Evolutionary conservation across 225 moss, liverwort and hornwort genomes (phyloP).

Genomic region (Straminergon stramineum): DNA sequence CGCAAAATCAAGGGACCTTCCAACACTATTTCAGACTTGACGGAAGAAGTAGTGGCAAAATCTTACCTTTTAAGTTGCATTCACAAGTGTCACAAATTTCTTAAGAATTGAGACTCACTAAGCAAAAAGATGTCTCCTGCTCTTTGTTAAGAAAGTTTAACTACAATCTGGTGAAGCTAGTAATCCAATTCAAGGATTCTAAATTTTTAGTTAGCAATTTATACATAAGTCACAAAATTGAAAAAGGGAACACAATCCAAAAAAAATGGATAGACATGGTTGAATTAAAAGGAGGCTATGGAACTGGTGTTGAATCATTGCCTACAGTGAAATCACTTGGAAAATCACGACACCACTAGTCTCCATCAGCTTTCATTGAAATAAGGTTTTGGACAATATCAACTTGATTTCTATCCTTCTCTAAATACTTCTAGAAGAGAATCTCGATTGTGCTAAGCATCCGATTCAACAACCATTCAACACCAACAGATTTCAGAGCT

Average conservation of each 20-base stretch:
- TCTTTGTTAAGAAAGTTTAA: neutral
- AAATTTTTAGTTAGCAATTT: neutral
- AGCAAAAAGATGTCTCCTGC: neutral
- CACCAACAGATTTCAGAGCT: slow-evolving; percentile 13
- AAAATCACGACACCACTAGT: neutral
- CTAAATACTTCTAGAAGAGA: slow-evolving; percentile 25
- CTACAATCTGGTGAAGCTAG: neutral
- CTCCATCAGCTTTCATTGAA: neutral
- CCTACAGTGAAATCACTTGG: neutral
- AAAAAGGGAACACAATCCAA: neutral
- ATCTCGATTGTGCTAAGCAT: slow-evolving; percentile 41
- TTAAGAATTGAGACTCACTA: neutral
- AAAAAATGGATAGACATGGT: neutral
- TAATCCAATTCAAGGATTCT: neutral
- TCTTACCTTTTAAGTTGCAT: neutral
- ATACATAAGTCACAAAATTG: neutral
- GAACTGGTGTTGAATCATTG: neutral
- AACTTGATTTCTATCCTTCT: slow-evolving; percentile 15
- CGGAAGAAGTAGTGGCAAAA: neutral
- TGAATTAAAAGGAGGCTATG: neutral
- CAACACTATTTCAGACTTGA: neutral
- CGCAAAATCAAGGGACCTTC: too few species aligned
- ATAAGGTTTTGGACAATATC: neutral
- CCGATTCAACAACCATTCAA: slow-evolving; percentile 50
- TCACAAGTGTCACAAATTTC: neutral